A percentile compares a stretch with the other conserved stretches of the same genome.
These are phyloP conservation scores for Melanomma pulvis-pyrius DNA, from an alignment of 495 filamentous ascomycete species.

Conservation along the genomic window DNA sequence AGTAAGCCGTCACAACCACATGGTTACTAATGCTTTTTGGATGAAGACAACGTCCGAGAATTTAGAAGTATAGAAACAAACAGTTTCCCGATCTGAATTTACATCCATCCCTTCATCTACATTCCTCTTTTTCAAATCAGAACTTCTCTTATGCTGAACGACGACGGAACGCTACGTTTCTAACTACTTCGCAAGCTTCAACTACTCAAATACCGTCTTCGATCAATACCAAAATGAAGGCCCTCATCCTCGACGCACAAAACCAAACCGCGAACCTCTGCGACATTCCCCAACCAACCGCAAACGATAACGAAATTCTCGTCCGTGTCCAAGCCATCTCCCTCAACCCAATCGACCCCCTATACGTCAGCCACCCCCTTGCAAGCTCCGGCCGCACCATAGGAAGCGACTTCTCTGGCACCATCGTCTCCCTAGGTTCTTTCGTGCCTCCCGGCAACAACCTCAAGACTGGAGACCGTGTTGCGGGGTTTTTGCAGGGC, in stretches of 20 bases:
- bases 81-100: no score
- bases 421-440: conserved; percentile 37
- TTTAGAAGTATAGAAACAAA: no score
- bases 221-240: conserved; percentile 21
- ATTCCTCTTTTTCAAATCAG: no score
- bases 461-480: conserved; percentile 35
- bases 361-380: conserved; percentile 44
- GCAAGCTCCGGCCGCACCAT: conserved; percentile 42
- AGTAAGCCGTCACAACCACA: no score
- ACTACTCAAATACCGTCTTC: no score
- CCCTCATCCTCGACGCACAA: conserved; percentile 43
- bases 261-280: conserved; percentile 39
- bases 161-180: no score
- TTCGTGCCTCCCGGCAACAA: conserved; percentile 12
- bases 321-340: conserved; percentile 36
- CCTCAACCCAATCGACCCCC: conserved; percentile 46
- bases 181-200: no score
- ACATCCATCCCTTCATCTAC: not conserved
- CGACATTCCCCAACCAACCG: conserved; percentile 35
- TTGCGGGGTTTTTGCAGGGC: conserved; percentile 43
- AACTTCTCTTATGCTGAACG: no score
- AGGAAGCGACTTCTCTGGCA: conserved; percentile 54
- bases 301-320: conserved; percentile 29
- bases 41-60: no score
- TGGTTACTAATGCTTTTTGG: no score